These are phyloP conservation scores for Nectriaceae sp. DNA, from an alignment of 2,329 filamentous ascomycete genomes.

Conservation along the genomic window DNA sequence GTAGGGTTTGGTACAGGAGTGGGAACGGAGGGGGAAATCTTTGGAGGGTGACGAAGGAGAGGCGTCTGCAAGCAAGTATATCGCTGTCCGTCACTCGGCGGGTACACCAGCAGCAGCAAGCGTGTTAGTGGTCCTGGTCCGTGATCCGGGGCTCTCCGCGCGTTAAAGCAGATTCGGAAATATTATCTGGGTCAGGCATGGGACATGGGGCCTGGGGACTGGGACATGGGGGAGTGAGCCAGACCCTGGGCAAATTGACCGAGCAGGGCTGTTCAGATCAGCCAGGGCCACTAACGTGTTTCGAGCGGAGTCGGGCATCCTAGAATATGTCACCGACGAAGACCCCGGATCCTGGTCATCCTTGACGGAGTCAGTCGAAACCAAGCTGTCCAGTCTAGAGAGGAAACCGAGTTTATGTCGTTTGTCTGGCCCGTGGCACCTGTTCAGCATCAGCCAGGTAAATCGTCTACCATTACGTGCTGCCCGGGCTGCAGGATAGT, in stretches of 20 bases:
- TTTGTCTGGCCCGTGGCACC: not conserved
- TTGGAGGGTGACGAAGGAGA: constrained; percentile 18
- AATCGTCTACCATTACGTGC: not conserved
- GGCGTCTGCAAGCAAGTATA: constrained; percentile 34
- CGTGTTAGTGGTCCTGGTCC: constrained; percentile 37
- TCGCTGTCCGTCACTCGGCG: constrained; percentile 33
- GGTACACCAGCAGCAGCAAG: constrained; percentile 34
- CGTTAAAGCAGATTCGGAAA: constrained; percentile 51
- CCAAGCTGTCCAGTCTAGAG: constrained; percentile 14
- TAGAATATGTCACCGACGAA: constrained; percentile 29
- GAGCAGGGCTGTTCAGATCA: constrained; percentile 42
- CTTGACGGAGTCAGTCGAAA: constrained; percentile 11
- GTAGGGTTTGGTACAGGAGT: constrained; percentile 28
- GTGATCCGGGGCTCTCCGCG: constrained; percentile 47
- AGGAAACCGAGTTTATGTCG: constrained; percentile 1
- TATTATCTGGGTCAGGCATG: constrained; percentile 48
- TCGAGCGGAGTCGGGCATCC: constrained; percentile 40
- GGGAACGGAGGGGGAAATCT: constrained; percentile 26
- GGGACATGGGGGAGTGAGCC: constrained; percentile 33
- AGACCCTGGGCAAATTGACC: constrained; percentile 39
- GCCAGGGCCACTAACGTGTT: constrained; percentile 44
- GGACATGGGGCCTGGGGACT: constrained; percentile 35
- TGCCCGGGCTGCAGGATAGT: not conserved
- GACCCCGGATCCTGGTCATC: constrained; percentile 27
- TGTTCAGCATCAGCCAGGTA: not conserved